These are phyloP conservation scores for Proliferodiscus dingleyae DNA, from an alignment of 2,329 filamentous ascomycete species.

Conservation along the genomic window DNA sequence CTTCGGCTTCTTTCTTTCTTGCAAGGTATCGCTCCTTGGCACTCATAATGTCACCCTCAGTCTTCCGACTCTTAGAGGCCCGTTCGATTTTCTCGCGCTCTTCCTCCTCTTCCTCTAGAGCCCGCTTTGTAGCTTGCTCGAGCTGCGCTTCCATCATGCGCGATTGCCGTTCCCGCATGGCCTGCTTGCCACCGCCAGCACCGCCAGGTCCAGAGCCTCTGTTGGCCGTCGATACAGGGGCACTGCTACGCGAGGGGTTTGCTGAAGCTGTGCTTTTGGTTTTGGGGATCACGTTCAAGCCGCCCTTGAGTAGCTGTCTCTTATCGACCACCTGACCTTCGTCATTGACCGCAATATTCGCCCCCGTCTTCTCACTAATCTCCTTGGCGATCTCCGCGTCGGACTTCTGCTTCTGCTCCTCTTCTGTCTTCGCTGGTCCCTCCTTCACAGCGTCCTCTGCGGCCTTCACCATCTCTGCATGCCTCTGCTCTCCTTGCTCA, in stretches of 20 bases:
- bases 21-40: constrained; percentile 77
- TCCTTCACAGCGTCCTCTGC: constrained; percentile 50
- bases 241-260: constrained; percentile 13
- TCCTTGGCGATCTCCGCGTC: constrained; percentile 63
- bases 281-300: constrained; percentile 66
- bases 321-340: constrained; percentile 82
- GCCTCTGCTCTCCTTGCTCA: constrained; percentile 63
- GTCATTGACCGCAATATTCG: constrained; percentile 66
- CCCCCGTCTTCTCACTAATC: constrained; percentile 56
- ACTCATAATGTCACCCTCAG: constrained; percentile 67
- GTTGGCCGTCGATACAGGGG: constrained; percentile 22
- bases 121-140: constrained; percentile 66
- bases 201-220: constrained; percentile 37
- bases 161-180: constrained; percentile 69
- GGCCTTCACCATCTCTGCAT: constrained; percentile 65
- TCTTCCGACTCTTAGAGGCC: constrained; percentile 72
- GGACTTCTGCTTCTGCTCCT: constrained; percentile 42
- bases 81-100: constrained; percentile 57
- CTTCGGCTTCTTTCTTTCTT: constrained; percentile 69
- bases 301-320: constrained; percentile 70
- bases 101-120: constrained; percentile 65
- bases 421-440: constrained; percentile 36
- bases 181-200: constrained; percentile 51
- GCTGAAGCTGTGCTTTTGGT: constrained; percentile 44
- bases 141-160: constrained; percentile 76